A percentile compares a stretch with the other conserved stretches of the same genome.
Evolutionary conservation across 345 rosid genomes (phyloP).

Genomic region (Hibiscus syriacus): DNA sequence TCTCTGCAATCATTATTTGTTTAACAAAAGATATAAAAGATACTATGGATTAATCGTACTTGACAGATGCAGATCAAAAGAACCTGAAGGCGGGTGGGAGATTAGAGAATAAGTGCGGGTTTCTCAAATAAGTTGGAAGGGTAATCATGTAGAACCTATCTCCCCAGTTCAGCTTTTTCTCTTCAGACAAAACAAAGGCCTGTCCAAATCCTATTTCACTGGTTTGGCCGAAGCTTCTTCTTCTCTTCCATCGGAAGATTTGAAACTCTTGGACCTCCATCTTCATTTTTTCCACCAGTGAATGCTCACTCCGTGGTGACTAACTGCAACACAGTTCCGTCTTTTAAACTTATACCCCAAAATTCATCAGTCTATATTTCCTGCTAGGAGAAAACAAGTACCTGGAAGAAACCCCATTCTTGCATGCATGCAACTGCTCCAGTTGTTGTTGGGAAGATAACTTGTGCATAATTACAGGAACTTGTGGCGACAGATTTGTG

Average conservation of each 20-base stretch:
- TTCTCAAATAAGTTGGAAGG: constrained; percentile 23
- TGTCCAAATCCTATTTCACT: not conserved
- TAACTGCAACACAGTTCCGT: constrained; percentile 4
- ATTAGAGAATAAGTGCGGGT: constrained; percentile 25
- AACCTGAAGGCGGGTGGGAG: constrained; percentile 30
- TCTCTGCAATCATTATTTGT: not conserved
- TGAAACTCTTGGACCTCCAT: not conserved
- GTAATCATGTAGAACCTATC: constrained; percentile 28
- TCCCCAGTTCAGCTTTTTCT: constrained; percentile 39
- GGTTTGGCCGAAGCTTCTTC: not conserved
- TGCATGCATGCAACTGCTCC: constrained; percentile 15
- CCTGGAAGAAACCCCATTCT: constrained; percentile 18
- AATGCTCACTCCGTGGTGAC: constrained; percentile 12
- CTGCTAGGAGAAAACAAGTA: not conserved
- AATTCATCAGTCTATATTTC: not conserved
- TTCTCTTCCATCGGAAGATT: constrained; percentile 1
- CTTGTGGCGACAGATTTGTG: not conserved
- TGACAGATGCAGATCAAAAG: not conserved
- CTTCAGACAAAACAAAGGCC: constrained; percentile 17
- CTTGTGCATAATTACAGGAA: constrained; percentile 11
- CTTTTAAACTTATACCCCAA: not conserved
- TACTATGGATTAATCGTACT: not conserved
- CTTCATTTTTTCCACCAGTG: constrained; percentile 6
- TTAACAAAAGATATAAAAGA: too few species aligned
- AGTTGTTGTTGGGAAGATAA: constrained; percentile 1